Evolutionary conservation across 768 basidiomycete species (phyloP), one percentile per base, ranked within the genome.

Genomic region (Daedaleopsis nitida): DNA sequence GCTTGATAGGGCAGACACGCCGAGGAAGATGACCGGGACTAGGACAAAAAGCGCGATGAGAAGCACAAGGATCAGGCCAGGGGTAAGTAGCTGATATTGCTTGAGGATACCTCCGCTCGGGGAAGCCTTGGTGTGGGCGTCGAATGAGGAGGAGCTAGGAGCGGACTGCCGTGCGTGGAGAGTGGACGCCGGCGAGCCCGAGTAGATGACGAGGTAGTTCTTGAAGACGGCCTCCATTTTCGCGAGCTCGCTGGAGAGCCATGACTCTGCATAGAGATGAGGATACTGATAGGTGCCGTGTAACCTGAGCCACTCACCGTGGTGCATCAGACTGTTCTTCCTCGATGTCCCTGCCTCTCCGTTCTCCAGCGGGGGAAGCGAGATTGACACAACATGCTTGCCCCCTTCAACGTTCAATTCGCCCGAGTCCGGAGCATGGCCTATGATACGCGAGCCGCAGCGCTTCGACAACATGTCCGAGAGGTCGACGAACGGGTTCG

Each of bases 21-120:
- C 87, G 42, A 89, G 57, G 70, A 86, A 75, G 12, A 91, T 70
- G 50, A 88, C 73, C 1, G 93, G 90, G 23, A 93, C 68, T 13
- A 91, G 76, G 52, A 91, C 68, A 71, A 91, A 89, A 68, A 92
- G 77, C 0, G 76, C 75, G 48, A 92, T 73, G 52, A 92, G 80
- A 17, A 93, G 80, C 8, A 79, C 71, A 5, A 80, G 81, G 72
- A 93, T 90, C 51, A 94, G 79, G 0, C 81, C 88, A 1, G 92
- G 88, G 0, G 90, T 91, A 51, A 93, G 82, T 49, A 92, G 80
- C 69, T 92, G 90, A 72, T 92, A 92, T 37, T 79, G 83, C 62
- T 86, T 81, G 27, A 93, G 80, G 57, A 92, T 85, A 11, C 89
- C 88, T 23, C 81, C 84, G 9, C 80, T 72, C 1, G 78, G 71